Percentiles rank a stretch among this genome's conserved stretches.
phyloP scores from a whole-genome alignment of 805 yeast genomes.

The Zygotorulaspora chibaensis region DNA sequence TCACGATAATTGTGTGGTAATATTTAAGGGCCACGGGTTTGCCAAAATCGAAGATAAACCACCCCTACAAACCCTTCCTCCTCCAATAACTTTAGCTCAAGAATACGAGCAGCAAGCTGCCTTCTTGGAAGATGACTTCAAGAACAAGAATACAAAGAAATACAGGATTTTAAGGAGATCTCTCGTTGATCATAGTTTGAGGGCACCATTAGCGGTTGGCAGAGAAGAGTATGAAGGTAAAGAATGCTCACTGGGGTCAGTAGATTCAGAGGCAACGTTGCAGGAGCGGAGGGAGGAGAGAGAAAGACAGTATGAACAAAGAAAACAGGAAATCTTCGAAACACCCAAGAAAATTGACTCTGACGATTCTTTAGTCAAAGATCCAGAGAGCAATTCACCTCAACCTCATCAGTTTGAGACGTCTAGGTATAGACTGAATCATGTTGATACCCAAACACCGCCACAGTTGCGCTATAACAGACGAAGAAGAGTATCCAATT shows the following conservation, averaged over 20 bases:
- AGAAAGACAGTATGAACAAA: conserved; percentile 41
- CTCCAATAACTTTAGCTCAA: not conserved
- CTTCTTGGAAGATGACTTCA: not conserved
- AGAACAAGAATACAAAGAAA: conserved; percentile 5
- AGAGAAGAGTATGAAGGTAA: conserved; percentile 1
- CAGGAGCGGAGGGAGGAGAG: conserved; percentile 39
- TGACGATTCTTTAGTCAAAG: conserved; percentile 14
- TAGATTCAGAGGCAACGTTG: conserved; percentile 13
- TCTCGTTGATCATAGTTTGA: conserved; percentile 6
- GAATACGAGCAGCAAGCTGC: not conserved
- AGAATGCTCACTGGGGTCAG: not conserved
- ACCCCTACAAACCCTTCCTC: conserved; percentile 14
- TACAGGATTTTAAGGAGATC: conserved; percentile 27
- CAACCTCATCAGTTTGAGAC: conserved; percentile 27
- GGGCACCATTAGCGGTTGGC: not conserved
- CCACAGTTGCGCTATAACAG: conserved; percentile 11
- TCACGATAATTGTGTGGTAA: conserved; percentile 46
- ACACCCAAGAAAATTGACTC: conserved; percentile 26
- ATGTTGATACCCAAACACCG: conserved; percentile 12
- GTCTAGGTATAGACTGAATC: conserved; percentile 19
- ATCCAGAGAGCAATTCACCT: conserved; percentile 20
- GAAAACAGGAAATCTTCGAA: conserved; percentile 39
- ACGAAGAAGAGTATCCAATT: conserved; percentile 2
- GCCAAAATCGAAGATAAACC: conserved; percentile 11
- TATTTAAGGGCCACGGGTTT: conserved; percentile 37